Evolutionary conservation across 371 early-diverging fungal genomes (phyloP).

Genomic region (Cokeromyces recurvatus): DNA sequence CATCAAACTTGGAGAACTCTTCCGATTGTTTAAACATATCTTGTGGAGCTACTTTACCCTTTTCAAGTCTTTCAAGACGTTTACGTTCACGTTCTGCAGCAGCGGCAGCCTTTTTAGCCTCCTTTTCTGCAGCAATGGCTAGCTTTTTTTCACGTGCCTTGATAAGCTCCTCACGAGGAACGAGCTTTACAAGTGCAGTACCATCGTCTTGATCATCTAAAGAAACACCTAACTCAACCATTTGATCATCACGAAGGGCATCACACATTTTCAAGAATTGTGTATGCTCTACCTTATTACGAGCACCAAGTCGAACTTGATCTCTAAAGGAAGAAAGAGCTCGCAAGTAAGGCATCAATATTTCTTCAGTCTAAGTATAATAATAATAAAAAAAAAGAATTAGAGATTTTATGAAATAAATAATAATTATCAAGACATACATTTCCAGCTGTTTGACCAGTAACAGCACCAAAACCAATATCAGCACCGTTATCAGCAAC

Average conservation of each 20-base stretch:
- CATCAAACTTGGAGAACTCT: constrained; percentile 80
- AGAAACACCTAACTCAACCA: constrained; percentile 82
- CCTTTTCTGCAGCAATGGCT: constrained; percentile 62
- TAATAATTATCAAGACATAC: no score
- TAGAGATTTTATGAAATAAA: no score
- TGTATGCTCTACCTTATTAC: constrained; percentile 46
- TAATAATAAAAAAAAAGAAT: neutral
- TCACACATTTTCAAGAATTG: constrained; percentile 80
- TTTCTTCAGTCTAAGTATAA: constrained; percentile 64
- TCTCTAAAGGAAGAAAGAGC: constrained; percentile 86
- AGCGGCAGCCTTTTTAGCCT: constrained; percentile 60
- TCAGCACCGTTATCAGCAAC: constrained; percentile 56
- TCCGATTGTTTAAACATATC: constrained; percentile 70
- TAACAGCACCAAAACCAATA: constrained; percentile 46
- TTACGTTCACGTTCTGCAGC: constrained; percentile 63
- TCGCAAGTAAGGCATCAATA: constrained; percentile 76
- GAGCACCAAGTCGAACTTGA: constrained; percentile 71
- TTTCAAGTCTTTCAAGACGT: constrained; percentile 66
- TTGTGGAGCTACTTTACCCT: constrained; percentile 70
- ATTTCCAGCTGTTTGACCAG: constrained; percentile 27
- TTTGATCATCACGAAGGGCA: constrained; percentile 80
- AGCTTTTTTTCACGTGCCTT: constrained; percentile 62
- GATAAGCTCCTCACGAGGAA: constrained; percentile 68
- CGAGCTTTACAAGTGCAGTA: constrained; percentile 86
- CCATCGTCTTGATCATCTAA: constrained; percentile 95